These are phyloP conservation scores for Codiaeum variegatum DNA, from an alignment of 441 rosid species.

Conservation along the genomic window DNA sequence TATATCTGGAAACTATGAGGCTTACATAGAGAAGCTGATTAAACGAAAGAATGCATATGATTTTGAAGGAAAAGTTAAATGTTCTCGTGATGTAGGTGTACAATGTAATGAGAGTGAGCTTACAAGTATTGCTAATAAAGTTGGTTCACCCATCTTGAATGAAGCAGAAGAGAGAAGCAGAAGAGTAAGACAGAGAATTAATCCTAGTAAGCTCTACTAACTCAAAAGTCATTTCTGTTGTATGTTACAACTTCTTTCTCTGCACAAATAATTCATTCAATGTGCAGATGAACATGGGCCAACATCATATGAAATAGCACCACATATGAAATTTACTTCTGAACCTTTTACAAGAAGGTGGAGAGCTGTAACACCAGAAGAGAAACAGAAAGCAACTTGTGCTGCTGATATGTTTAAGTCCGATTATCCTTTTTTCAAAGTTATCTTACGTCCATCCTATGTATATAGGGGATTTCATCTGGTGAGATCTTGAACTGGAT, in stretches of 20 bases:
- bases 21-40: neutral
- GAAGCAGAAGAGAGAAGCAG: slow-evolving; percentile 17
- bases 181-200: slow-evolving; percentile 20
- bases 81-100: slow-evolving; percentile 22
- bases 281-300: slow-evolving; percentile 12
- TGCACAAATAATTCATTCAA: slow-evolving; percentile 8
- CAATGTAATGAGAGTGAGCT: slow-evolving; percentile 16
- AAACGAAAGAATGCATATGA: slow-evolving; percentile 2
- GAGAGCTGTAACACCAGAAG: slow-evolving; percentile 31
- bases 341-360: slow-evolving; percentile 19
- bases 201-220: slow-evolving; percentile 25
- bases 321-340: slow-evolving; percentile 5
- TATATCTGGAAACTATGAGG: slow-evolving; percentile 11
- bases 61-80: slow-evolving; percentile 4
- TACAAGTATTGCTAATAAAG: slow-evolving; percentile 10
- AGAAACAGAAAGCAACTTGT: slow-evolving; percentile 22
- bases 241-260: slow-evolving; percentile 10
- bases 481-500: slow-evolving; percentile 27
- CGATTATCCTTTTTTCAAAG: slow-evolving; percentile 33
- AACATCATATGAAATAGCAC: slow-evolving; percentile 12
- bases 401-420: slow-evolving; percentile 34
- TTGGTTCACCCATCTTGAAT: slow-evolving; percentile 1
- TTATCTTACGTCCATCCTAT: slow-evolving; percentile 36
- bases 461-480: slow-evolving; percentile 28
- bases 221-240: slow-evolving; percentile 6